Evolutionary conservation across 331 rosid species (phyloP), one percentile per base, ranked within the genome.

Genomic region (Stylosanthes scabra): DNA sequence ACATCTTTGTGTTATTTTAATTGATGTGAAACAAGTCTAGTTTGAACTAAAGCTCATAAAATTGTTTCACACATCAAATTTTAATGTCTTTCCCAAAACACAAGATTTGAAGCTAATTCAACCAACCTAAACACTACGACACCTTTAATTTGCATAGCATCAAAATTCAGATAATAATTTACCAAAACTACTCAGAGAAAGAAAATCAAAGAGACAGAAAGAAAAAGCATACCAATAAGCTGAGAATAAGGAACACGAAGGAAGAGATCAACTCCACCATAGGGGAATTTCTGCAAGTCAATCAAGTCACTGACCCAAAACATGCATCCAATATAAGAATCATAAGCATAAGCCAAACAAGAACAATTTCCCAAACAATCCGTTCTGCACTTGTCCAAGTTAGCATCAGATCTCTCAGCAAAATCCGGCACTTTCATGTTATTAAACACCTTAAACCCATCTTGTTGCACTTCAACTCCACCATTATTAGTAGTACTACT

Each of bases 271-370:
- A 59, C 76, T 40, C 85, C 86, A 8, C 49, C 70, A 0, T 1
- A 5, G 15, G 74, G 34, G 59, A 85, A 81, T 34, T 81, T 54
- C 10, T 76, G 85, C 14, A 86, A 46, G 52, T 87, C 89, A 68
- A 86, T 63, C 2, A 88, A 71, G 7, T 78, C 76, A 0, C 29
- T 29, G 2, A 62, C 82, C 96, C 97, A 91, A n/a, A 68, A 74
- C 85, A 91, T 70, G 66, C 96, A 91, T 2, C 88, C 83, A 39
- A 79, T 60, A 1, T 74, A 78, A 68, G 78, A 3, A 37, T 74
- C 83, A 68, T 81, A 79, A 1, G 88, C 88, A 78, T 81, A 84
- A 0, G 87, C 90, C 27, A 49, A 27, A 27, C 96, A 91, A 31
- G 84, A 68, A 58, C 80, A 80, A 55, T 80, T 80, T 2, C 63